A percentile compares a stretch with the other conserved stretches of the same genome.
Evolutionary conservation across 495 filamentous ascomycete species (phyloP).

Genomic region (Aspergillus sclerotiicarbonarius): DNA sequence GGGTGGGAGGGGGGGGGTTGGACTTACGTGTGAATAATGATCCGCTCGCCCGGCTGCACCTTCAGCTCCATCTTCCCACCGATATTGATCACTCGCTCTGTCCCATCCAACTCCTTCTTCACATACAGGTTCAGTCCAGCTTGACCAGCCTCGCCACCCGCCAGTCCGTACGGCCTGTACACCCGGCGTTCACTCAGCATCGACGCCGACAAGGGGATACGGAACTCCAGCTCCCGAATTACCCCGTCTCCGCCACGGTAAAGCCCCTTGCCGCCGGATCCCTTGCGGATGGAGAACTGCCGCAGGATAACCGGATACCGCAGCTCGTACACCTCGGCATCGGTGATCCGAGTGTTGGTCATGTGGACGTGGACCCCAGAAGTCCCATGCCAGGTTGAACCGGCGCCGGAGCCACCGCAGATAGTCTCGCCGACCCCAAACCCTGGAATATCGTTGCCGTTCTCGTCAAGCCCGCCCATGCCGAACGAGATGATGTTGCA

Average conservation of each 20-base stretch:
- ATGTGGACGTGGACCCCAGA: conserved; percentile 89
- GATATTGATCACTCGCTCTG: conserved; percentile 73
- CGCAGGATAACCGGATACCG: conserved; percentile 81
- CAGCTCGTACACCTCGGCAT: conserved; percentile 85
- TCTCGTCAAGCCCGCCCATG: conserved; percentile 30
- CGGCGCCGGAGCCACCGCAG: conserved; percentile 82
- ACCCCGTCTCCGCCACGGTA: conserved; percentile 40
- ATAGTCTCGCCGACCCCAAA: conserved; percentile 97
- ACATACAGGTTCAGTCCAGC: conserved; percentile 64
- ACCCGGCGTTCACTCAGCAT: conserved; percentile 83
- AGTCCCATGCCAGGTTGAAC: conserved; percentile 78
- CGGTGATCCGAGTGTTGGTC: conserved; percentile 95
- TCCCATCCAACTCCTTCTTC: conserved; percentile 52
- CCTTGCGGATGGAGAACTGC: conserved; percentile 69
- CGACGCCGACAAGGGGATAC: conserved; percentile 66
- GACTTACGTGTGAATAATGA: conserved; percentile 59
- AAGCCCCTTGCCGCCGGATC: conserved; percentile 48
- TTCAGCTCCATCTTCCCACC: conserved; percentile 94
- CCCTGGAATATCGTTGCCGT: conserved; percentile 39
- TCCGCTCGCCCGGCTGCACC: conserved; percentile 81
- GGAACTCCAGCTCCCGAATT: conserved; percentile 34
- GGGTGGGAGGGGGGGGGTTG: no score
- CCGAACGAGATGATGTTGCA: conserved; percentile 69
- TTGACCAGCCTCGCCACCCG: conserved; percentile 70
- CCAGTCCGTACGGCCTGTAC: conserved; percentile 79